Conservation (phyloP, 1,284 basidiomycete species). For the Rhodotorula sp. region DNA sequence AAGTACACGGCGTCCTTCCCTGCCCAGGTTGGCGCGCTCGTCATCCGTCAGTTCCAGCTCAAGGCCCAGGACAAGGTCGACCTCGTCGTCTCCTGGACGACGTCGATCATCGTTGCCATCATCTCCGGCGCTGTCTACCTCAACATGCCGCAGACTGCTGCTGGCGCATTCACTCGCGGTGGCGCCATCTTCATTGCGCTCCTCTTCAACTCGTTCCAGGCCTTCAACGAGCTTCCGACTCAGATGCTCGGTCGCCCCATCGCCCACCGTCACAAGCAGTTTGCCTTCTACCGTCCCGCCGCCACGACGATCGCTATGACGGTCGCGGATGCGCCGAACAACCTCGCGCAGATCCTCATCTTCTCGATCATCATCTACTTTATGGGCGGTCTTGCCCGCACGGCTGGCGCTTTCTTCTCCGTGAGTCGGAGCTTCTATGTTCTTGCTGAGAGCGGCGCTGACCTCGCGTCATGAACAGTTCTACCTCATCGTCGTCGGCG, state of each 20-base stretch:
- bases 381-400: slow-evolving; percentile 54
- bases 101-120: slow-evolving; percentile 62
- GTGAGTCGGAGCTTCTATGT: not conserved
- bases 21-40: slow-evolving; percentile 70
- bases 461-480: slow-evolving; percentile 22
- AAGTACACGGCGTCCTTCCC: slow-evolving; percentile 81
- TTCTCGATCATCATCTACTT: slow-evolving; percentile 54
- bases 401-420: slow-evolving; percentile 57
- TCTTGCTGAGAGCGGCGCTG: no score
- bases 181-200: slow-evolving; percentile 66
- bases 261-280: slow-evolving; percentile 60
- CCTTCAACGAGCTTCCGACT: slow-evolving; percentile 58
- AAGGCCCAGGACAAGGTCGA: slow-evolving; percentile 80
- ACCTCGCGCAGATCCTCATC: slow-evolving; percentile 54
- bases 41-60: slow-evolving; percentile 70
- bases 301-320: slow-evolving; percentile 67
- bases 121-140: slow-evolving; percentile 59
- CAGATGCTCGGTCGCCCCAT: slow-evolving; percentile 72
- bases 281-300: slow-evolving; percentile 76
- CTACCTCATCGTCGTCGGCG: slow-evolving; percentile 51
- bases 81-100: slow-evolving; percentile 56
- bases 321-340: slow-evolving; percentile 56
- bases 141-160: slow-evolving; percentile 68
- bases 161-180: slow-evolving; percentile 83
- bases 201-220: slow-evolving; percentile 69